Percentiles rank a stretch among this genome's conserved stretches.
phyloP scores from a whole-genome alignment of 805 yeast species.

The Candida maris region DNA sequence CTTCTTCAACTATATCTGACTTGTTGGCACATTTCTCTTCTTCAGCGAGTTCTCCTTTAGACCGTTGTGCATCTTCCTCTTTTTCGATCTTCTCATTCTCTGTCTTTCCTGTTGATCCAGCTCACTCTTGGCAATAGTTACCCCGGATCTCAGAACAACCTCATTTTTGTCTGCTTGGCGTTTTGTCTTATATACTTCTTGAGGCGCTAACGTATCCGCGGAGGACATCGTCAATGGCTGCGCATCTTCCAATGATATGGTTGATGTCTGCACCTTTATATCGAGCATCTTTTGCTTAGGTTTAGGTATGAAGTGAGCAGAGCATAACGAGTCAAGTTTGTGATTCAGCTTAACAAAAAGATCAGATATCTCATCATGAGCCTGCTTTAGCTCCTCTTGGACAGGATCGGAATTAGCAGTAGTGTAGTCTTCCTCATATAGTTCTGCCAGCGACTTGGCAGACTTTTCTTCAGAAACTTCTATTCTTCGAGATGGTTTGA shows the following conservation, averaged over 20 bases:
- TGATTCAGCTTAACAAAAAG: slow-evolving; percentile 60
- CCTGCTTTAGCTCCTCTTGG: slow-evolving; percentile 61
- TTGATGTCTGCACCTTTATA: slow-evolving; percentile 76
- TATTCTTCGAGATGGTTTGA: slow-evolving; percentile 48
- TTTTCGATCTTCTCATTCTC: slow-evolving; percentile 79
- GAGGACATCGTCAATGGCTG: slow-evolving; percentile 82
- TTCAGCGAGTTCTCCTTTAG: slow-evolving; percentile 28
- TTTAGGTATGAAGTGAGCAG: slow-evolving; percentile 94
- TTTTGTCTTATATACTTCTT: slow-evolving; percentile 70
- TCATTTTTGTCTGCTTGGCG: slow-evolving; percentile 47
- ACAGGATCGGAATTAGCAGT: slow-evolving; percentile 39
- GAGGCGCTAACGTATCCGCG: slow-evolving; percentile 85
- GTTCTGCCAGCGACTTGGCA: slow-evolving; percentile 81
- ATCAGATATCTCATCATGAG: slow-evolving; percentile 74
- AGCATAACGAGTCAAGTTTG: slow-evolving; percentile 81
- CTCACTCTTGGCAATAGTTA: slow-evolving; percentile 77
- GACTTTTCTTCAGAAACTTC: slow-evolving; percentile 85
- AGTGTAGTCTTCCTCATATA: slow-evolving; percentile 79
- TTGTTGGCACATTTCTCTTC: slow-evolving; percentile 24
- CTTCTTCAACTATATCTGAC: slow-evolving; percentile 8
- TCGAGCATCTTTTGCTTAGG: slow-evolving; percentile 78
- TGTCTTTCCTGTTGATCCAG: slow-evolving; percentile 80
- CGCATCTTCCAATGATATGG: slow-evolving; percentile 92
- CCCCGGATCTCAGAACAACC: slow-evolving; percentile 70
- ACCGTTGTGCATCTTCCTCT: slow-evolving; percentile 55